Evolutionary conservation across 805 yeast species (phyloP), one percentile per base, ranked within the genome.

Genomic region (Saccharomycopsis sp.): DNA sequence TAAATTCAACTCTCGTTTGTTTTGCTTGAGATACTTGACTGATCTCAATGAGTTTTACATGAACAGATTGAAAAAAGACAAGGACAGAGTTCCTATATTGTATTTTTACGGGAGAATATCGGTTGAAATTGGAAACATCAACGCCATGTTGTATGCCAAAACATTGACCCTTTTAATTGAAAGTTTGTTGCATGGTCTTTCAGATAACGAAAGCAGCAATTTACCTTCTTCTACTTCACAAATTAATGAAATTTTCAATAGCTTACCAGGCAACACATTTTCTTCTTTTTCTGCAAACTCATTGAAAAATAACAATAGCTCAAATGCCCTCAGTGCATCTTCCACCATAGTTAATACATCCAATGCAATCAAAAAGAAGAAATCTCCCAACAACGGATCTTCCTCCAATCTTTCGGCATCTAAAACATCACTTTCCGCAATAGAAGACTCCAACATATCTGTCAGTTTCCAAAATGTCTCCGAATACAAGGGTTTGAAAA

Each of bases 21-120:
- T 92, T 61, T 83, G 84, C 6, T 82, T 79, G 49, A 75, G 75
- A 55, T 88, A 84, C 55, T 67, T 89, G 59, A 95, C 85, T 57
- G 70, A 80, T 46, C 77, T 92, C 2, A 68, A 87, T 61, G 68
- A 78, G 13, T 82, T 82, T 58, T 25, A 25, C 27, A 10, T 25
- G 27, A 9, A 10, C 12, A 92, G 84, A 50, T 64, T 92, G 51
- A 83, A 81, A 53, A 77, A 79, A 46, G 75, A 75, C 51, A 77
- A 80, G 46, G 75, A 75, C 51, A 73, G 83, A 44, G 72, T 86
- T 5, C 73, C 83, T 10, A 83, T 87, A 2, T 71, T 88, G 45
- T 67, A 72, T 8, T 77, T 95, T 20, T 80, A 89, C 37, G 98
- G 97, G 29, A 78, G 81, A 50, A 80, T 45, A 6, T 38, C 46